phyloP scores from a whole-genome alignment of 2,329 filamentous ascomycete genomes.

The Lachnellula occidentalis region DNA sequence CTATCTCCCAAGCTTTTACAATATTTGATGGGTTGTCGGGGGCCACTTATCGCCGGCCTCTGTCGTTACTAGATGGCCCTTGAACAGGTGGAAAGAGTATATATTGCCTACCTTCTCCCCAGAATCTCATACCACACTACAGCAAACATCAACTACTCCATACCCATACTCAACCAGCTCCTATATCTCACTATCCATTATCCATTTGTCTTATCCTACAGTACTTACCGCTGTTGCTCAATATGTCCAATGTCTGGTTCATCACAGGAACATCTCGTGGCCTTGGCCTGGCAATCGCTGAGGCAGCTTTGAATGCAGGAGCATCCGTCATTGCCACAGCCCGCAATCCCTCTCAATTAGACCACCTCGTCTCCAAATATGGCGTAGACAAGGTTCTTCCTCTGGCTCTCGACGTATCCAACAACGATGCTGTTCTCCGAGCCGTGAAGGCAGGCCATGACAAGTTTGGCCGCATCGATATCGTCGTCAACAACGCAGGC shows the following conservation, averaged over 20 bases:
- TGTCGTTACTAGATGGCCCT: neutral
- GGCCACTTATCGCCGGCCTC: too few species aligned
- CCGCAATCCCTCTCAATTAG: slow-evolving; percentile 34
- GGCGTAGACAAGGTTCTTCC: slow-evolving; percentile 39
- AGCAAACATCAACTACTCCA: neutral
- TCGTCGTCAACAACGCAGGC: slow-evolving; percentile 36
- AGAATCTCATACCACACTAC: neutral
- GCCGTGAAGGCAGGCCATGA: slow-evolving; percentile 34
- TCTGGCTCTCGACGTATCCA: slow-evolving; percentile 46
- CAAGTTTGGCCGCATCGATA: slow-evolving; percentile 49
- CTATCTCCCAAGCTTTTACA: too few species aligned
- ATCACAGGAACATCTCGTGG: slow-evolving; percentile 44
- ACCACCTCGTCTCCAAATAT: slow-evolving; percentile 34
- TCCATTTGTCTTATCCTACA: neutral
- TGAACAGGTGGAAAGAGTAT: neutral
- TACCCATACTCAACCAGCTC: neutral
- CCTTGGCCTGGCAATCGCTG: slow-evolving; percentile 37
- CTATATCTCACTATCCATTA: neutral
- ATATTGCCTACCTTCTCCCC: neutral
- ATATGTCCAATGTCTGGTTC: slow-evolving; percentile 37
- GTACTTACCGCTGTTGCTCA: neutral
- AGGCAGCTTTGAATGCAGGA: slow-evolving; percentile 35
- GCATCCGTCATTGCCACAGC: slow-evolving; percentile 42
- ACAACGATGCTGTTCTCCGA: slow-evolving; percentile 35
- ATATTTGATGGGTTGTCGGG: too few species aligned